Evolutionary conservation across 2,329 filamentous ascomycete species (phyloP), one percentile per base, ranked within the genome.

Genomic region (Harringtonia lauricola): DNA sequence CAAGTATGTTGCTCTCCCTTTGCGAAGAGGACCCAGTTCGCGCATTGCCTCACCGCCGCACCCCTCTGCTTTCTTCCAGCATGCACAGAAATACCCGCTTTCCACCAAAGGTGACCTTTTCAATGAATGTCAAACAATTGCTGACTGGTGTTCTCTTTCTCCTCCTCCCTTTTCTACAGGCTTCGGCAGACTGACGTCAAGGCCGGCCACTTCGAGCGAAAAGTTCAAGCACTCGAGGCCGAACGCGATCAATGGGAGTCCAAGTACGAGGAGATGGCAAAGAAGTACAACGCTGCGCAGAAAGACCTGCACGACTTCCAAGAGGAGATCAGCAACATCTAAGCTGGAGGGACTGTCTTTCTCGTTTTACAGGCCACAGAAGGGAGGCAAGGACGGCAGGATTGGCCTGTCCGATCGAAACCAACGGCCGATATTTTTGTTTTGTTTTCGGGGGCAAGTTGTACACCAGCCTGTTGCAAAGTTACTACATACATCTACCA

Each of bases 181-280:
- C 86, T 96, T 62, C 89, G 92, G 65, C 89, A 95, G 73, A 95
- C 92, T 70, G 92, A 98, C 65, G 88, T 96, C 71, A 96, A 96
- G 77, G 89, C 90, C 60, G 92, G 90, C 59, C 90, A 98, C 74
- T 96, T 90, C 69, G 92, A 98, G 74, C 92, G 92, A 70, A 96
- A 96, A 76, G 92, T 96, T 56, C 87, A 95, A 68, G 90, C 92
- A 58, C 81, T 95, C 60, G 92, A 98, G 72, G 74, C 79, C 60
- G 79, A 89, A 64, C 84, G 86, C 59, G 88, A 95, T 67, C 80
- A 89, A 67, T 95, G 89, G 89, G 92, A 96, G 74, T 64, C 75
- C 67, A 96, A 98, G 75, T 96, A 94, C 71, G 92, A 96, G 71
- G 90, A 96, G 66, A 94, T 95, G 83, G 67, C 82, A 57, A 84